phyloP scores from a whole-genome alignment of 1,139 yeast species.

The Eremothecium sinecaudum region DNA sequence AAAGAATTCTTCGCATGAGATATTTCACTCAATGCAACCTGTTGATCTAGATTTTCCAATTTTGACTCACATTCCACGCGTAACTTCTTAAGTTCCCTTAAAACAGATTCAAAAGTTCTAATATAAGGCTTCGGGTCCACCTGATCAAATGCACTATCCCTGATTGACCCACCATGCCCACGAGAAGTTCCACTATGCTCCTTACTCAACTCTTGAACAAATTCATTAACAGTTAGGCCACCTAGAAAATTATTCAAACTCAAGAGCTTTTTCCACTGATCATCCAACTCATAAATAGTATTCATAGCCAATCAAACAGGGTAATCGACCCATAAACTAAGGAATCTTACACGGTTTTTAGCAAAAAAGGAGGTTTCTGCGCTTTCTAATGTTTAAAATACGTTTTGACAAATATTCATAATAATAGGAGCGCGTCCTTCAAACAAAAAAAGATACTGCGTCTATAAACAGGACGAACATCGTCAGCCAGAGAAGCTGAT shows the following conservation, averaged over 20 bases:
- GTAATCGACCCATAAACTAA: no score
- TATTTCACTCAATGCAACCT: slow-evolving; percentile 54
- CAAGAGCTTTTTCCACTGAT: slow-evolving; percentile 56
- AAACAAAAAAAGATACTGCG: no score
- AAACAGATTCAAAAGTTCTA: slow-evolving; percentile 80
- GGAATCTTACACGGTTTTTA: no score
- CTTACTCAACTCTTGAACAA: slow-evolving; percentile 72
- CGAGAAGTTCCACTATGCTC: slow-evolving; percentile 43
- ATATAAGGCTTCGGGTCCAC: slow-evolving; percentile 92
- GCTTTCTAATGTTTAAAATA: no score
- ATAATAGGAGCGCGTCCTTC: no score
- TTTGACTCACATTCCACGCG: slow-evolving; percentile 44
- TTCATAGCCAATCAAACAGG: slow-evolving; percentile 30
- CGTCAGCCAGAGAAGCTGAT: no score
- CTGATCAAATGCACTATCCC: slow-evolving; percentile 18
- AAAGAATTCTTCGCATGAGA: slow-evolving; percentile 61
- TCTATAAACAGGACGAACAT: no score
- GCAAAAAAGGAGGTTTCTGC: no score
- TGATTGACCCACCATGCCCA: slow-evolving; percentile 4
- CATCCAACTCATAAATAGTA: slow-evolving; percentile 54
- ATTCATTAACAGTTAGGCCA: slow-evolving; percentile 66
- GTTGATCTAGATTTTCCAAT: slow-evolving; percentile 42
- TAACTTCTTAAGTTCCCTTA: slow-evolving; percentile 57
- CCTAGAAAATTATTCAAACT: slow-evolving; percentile 63
- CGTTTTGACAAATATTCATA: no score